Evolutionary conservation across 768 basidiomycete genomes (phyloP).

Genomic region (Rhodotorula taiwanensis): DNA sequence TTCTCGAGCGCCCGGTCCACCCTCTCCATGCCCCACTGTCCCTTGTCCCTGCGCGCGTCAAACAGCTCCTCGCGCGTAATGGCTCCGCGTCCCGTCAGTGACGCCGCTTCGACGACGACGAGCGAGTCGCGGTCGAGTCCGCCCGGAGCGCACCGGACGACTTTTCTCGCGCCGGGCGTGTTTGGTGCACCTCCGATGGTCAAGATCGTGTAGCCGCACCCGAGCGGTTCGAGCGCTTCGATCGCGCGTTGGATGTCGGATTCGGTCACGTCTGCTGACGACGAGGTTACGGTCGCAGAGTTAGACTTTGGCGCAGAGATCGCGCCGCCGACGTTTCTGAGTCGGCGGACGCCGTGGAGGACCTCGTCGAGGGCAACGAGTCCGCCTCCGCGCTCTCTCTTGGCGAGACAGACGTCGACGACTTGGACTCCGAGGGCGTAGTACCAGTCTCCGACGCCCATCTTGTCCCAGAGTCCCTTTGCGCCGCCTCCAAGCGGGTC

Average conservation of each 20-base stretch:
- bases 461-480: constrained; percentile 79
- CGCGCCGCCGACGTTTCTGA: constrained; percentile 53
- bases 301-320: not conserved
- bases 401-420: constrained; percentile 47
- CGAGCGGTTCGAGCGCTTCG: constrained; percentile 75
- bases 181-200: constrained; percentile 51
- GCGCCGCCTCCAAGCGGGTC: constrained; percentile 60
- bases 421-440: constrained; percentile 80
- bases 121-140: constrained; percentile 87
- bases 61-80: constrained; percentile 31
- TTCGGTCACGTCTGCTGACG: constrained; percentile 55
- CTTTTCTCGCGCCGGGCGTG: constrained; percentile 59
- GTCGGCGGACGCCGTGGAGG: constrained; percentile 64
- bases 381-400: constrained; percentile 65
- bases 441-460: constrained; percentile 76
- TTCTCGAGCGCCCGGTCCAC: constrained; percentile 74
- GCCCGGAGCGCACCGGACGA: constrained; percentile 82
- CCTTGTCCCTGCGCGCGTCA: constrained; percentile 47
- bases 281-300: not conserved
- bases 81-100: constrained; percentile 33
- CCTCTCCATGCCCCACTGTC: constrained; percentile 72
- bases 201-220: constrained; percentile 83
- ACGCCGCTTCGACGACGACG: constrained; percentile 60
- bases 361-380: constrained; percentile 83
- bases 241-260: constrained; percentile 56